These are phyloP conservation scores for Colletotrichum tropicale DNA, from an alignment of 2,329 filamentous ascomycete species.

Conservation along the genomic window DNA sequence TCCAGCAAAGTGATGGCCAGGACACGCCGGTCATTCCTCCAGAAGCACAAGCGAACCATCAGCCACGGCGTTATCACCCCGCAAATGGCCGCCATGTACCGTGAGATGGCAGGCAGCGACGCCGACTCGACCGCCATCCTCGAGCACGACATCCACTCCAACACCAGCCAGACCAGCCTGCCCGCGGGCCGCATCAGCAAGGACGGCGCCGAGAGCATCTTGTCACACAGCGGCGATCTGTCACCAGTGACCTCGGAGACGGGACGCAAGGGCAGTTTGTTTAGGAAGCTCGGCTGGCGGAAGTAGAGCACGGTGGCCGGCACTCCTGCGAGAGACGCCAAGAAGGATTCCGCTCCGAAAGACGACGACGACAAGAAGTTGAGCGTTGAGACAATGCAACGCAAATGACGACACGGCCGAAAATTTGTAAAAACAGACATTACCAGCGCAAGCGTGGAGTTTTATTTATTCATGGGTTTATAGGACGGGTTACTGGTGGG, in stretches of 20 bases:
- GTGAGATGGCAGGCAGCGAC: conserved; percentile 27
- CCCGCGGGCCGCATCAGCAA: conserved; percentile 27
- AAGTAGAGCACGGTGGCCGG: conserved; percentile 2
- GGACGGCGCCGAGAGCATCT: conserved; percentile 43
- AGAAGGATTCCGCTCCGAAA: background rate
- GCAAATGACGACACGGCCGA: conserved; percentile 16
- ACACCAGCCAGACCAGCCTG: conserved; percentile 6
- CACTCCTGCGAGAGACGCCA: too few relatives aligned
- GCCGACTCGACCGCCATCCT: conserved; percentile 4
- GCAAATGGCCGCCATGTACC: conserved; percentile 37
- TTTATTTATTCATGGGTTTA: background rate
- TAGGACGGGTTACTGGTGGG: background rate
- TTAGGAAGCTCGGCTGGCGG: conserved; percentile 10
- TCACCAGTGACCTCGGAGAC: conserved; percentile 15
- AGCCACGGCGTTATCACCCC: conserved; percentile 50
- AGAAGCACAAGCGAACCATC: conserved; percentile 51
- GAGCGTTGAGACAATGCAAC: background rate
- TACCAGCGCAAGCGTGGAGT: conserved; percentile 20
- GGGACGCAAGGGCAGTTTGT: background rate
- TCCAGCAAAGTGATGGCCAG: conserved; percentile 45
- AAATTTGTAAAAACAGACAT: conserved; percentile 13
- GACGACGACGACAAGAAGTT: background rate
- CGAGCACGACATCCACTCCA: conserved; percentile 4
- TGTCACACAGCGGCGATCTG: conserved; percentile 26
- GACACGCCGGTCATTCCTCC: conserved; percentile 50